phyloP scores from a whole-genome alignment of 2,329 filamentous ascomycete species.

The Fusarium sp. region DNA sequence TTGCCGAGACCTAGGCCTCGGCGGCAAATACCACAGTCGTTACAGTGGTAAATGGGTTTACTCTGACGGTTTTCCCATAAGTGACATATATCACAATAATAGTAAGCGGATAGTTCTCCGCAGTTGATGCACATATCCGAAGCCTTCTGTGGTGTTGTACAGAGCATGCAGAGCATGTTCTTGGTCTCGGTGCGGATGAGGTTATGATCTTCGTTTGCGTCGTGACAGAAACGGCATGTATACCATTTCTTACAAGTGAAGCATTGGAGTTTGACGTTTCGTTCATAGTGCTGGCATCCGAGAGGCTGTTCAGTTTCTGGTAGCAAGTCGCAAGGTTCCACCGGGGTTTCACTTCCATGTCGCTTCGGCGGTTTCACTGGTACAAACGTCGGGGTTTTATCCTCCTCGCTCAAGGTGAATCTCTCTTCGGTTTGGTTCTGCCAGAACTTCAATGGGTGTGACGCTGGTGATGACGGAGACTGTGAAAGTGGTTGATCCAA shows the following conservation, averaged over 20 bases:
- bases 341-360: conserved; percentile 57
- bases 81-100: conserved; percentile 95
- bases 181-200: conserved; percentile 85
- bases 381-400: conserved; percentile 75
- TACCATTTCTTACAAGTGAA: conserved; percentile 92
- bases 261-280: conserved; percentile 97
- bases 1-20: conserved; percentile 92
- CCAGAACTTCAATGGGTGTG: conserved; percentile 69
- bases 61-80: conserved; percentile 94
- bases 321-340: conserved; percentile 32
- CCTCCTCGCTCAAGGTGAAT: conserved; percentile 67
- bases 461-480: conserved; percentile 54
- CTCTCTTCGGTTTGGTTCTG: conserved; percentile 60
- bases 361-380: conserved; percentile 62
- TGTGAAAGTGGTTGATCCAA: conserved; percentile 53
- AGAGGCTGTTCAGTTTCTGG: conserved; percentile 59
- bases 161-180: conserved; percentile 98
- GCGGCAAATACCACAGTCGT: conserved; percentile 94
- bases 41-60: conserved; percentile 95
- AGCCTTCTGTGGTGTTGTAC: conserved; percentile 84
- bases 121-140: conserved; percentile 83
- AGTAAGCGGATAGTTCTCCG: conserved; percentile 81
- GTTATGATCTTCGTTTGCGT: conserved; percentile 81
- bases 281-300: conserved; percentile 92
- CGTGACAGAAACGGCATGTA: conserved; percentile 94